Evolutionary conservation across 495 filamentous ascomycete genomes (phyloP).

Genomic region (Daldinia vernicosa): DNA sequence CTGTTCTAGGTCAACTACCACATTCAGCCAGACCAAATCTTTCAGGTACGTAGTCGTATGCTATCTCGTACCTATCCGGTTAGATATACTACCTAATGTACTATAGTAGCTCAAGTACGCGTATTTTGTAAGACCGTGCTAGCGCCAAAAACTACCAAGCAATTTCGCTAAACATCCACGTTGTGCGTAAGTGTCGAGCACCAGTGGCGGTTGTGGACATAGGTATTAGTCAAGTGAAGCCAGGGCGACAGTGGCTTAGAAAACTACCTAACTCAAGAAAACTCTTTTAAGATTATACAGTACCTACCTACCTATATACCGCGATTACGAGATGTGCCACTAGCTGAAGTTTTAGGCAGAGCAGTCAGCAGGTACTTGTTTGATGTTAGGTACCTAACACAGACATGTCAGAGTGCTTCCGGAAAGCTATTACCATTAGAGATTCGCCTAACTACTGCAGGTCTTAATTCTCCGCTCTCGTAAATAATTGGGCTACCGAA

Average conservation of each 20-base stretch:
- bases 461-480: constrained; percentile 17
- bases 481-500: not conserved
- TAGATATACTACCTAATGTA: no score
- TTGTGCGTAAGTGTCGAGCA: not conserved
- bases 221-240: not conserved
- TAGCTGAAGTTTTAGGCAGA: not conserved
- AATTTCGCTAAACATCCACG: not conserved
- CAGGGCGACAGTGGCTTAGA: not conserved
- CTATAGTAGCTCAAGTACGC: not conserved
- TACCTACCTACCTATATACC: not conserved
- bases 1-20: not conserved
- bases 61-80: not conserved
- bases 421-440: no score
- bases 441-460: constrained; percentile 1
- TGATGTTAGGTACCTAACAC: no score
- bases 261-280: not conserved
- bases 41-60: not conserved
- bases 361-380: no score
- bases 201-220: constrained; percentile 7
- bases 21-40: not conserved
- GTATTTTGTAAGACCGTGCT: not conserved
- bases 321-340: not conserved
- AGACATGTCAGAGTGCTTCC: no score
- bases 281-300: not conserved
- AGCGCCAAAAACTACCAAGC: not conserved